phyloP scores from a whole-genome alignment of 2,329 filamentous ascomycete genomes.

The Venturia asperata region DNA sequence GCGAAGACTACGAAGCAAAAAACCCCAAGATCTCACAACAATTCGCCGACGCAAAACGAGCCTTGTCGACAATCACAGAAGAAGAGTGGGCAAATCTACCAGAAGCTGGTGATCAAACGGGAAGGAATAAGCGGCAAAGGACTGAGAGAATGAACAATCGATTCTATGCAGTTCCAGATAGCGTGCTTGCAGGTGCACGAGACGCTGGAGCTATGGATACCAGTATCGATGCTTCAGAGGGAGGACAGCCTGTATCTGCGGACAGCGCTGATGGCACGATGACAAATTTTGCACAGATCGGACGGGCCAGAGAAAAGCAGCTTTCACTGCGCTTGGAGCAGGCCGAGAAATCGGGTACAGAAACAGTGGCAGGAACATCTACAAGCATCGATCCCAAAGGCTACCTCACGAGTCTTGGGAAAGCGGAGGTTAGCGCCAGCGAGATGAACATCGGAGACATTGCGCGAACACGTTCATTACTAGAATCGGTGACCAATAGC shows the following conservation, averaged over 20 bases:
- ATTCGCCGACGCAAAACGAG: conserved; percentile 91
- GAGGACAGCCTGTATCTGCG: conserved; percentile 41
- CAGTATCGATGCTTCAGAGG: conserved; percentile 69
- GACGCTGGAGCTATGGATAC: conserved; percentile 77
- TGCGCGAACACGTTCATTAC: conserved; percentile 79
- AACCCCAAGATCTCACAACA: conserved; percentile 98
- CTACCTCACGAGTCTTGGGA: conserved; percentile 86
- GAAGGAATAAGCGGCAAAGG: conserved; percentile 80
- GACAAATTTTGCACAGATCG: conserved; percentile 97
- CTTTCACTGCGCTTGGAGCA: conserved; percentile 90
- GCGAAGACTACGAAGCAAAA: conserved; percentile 90
- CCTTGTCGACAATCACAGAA: conserved; percentile 78
- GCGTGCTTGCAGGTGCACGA: conserved; percentile 79
- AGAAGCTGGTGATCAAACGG: conserved; percentile 92
- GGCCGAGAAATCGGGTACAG: conserved; percentile 65
- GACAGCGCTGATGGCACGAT: conserved; percentile 71
- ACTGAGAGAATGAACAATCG: conserved; percentile 52
- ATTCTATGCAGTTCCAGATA: conserved; percentile 96
- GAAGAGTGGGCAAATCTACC: conserved; percentile 95
- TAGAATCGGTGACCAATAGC: conserved; percentile 96
- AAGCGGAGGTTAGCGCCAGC: conserved; percentile 68
- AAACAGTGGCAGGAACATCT: conserved; percentile 67
- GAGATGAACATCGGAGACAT: conserved; percentile 89
- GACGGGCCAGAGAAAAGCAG: conserved; percentile 91
- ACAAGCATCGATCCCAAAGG: conserved; percentile 93